Percentiles rank a stretch among this genome's conserved stretches.
phyloP scores from a whole-genome alignment of 345 rosid species.

The Clausena lansium region DNA sequence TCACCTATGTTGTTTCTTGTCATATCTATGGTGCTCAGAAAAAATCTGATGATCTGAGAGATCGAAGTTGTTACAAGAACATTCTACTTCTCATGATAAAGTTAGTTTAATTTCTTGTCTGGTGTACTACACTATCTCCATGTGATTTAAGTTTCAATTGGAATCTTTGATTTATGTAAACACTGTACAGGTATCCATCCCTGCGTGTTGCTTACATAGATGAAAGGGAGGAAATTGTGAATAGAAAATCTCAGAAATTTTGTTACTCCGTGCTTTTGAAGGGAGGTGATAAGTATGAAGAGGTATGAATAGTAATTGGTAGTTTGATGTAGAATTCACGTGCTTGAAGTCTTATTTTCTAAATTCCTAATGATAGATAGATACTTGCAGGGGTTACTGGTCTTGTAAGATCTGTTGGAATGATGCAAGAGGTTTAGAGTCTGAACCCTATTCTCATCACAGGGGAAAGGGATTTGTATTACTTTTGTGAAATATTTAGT shows the following conservation, averaged over 20 bases:
- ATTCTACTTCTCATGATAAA: slow-evolving; percentile 81
- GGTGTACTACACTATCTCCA: neutral
- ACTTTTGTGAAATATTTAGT: neutral
- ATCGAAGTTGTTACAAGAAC: slow-evolving; percentile 69
- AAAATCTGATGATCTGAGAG: slow-evolving; percentile 53
- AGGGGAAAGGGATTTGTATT: neutral
- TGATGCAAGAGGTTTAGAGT: neutral
- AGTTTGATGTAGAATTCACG: slow-evolving; percentile 6
- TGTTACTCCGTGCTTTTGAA: slow-evolving; percentile 91
- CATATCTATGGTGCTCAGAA: slow-evolving; percentile 91
- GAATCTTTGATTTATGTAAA: slow-evolving; percentile 12
- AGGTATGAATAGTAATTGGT: slow-evolving; percentile 47
- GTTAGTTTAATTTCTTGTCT: slow-evolving; percentile 44
- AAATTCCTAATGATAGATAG: neutral
- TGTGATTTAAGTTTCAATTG: neutral
- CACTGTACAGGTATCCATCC: slow-evolving; percentile 68
- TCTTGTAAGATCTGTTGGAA: neutral
- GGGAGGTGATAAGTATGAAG: slow-evolving; percentile 75
- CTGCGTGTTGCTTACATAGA: slow-evolving; percentile 94
- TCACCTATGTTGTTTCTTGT: slow-evolving; percentile 95
- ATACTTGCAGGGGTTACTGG: neutral
- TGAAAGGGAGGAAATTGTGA: slow-evolving; percentile 64
- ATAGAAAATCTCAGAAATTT: slow-evolving; percentile 53
- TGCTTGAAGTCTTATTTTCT: neutral
- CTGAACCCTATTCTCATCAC: neutral